Conservation (phyloP, 495 filamentous ascomycete genomes). For the Neurospora sp. region DNA sequence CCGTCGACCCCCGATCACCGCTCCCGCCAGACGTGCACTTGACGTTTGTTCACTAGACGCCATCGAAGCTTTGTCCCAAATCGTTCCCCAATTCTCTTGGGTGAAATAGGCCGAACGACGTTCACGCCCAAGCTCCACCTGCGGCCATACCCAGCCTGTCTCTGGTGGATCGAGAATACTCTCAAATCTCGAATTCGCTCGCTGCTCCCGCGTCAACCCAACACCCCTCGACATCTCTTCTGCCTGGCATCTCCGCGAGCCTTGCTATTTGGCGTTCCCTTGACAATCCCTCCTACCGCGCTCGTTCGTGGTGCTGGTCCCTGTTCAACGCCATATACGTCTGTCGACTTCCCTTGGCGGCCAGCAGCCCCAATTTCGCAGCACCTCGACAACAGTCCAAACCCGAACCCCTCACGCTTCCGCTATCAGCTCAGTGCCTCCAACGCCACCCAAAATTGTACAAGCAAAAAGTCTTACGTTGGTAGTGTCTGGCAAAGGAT, state of each 20-base stretch:
- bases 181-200: neutral
- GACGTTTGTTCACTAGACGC: neutral
- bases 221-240: neutral
- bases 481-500: neutral
- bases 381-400: neutral
- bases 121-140: neutral
- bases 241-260: neutral
- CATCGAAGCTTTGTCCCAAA: neutral
- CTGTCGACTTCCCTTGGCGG: neutral
- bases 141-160: neutral
- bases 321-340: neutral
- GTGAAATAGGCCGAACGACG: neutral
- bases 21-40: neutral
- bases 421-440: neutral
- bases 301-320: neutral
- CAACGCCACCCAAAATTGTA: neutral
- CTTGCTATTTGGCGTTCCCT: neutral
- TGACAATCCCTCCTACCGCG: neutral
- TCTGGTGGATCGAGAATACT: neutral
- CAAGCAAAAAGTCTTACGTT: neutral
- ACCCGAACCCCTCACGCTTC: neutral
- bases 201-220: neutral
- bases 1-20: neutral
- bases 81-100: neutral
- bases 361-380: neutral